Evolutionary conservation across 768 basidiomycete species (phyloP), one percentile per base, ranked within the genome.

Genomic region (Tulasnella sp.): DNA sequence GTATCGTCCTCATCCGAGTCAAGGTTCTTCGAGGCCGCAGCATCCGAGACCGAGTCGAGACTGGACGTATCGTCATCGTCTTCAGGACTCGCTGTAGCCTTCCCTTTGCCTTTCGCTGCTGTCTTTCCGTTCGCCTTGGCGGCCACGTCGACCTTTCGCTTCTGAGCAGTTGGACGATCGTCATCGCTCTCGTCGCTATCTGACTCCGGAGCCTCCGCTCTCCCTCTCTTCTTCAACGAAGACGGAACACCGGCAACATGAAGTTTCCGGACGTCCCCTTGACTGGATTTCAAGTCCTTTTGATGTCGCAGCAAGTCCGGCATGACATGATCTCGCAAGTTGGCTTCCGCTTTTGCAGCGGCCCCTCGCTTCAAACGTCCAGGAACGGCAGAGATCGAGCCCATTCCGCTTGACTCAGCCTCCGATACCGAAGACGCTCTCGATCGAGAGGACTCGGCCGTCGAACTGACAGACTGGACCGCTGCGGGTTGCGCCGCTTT

Each of bases 221-320:
- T 62, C 35, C 17, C 26, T 67, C 40, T 67, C 67, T 62, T 47
- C 41, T n/a, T 11, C 8, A 12, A 34, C 32, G 64, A 52, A 66
- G 62, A 47, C 22, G 68, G 17, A n/a, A 19, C 40, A 22, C 14
- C 32, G 22, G 12, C 68, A 34, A 69, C 9, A 41, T 19, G 34
- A 12, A 65, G 59, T 29, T 64, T 66, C 47, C 66, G 40, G 42
- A 32, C 64, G 19, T 65, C 69, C 14, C 73, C 72, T 32, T 71
- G 62, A 59, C 64, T 36, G 22, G 34, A 47, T 75, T 85, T 85
- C 82, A 86, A 83, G 80, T 94, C 88, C 75, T 85, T 85, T 78
- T 92, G 86, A 76, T 84, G 94, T 72, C 82, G 85, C 44, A 88
- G 75, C 2, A 92, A 83, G 75, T 94, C 92, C 0, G 92, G 92